Evolutionary conservation across 805 yeast species (phyloP).

Genomic region (Spathaspora girioi): DNA sequence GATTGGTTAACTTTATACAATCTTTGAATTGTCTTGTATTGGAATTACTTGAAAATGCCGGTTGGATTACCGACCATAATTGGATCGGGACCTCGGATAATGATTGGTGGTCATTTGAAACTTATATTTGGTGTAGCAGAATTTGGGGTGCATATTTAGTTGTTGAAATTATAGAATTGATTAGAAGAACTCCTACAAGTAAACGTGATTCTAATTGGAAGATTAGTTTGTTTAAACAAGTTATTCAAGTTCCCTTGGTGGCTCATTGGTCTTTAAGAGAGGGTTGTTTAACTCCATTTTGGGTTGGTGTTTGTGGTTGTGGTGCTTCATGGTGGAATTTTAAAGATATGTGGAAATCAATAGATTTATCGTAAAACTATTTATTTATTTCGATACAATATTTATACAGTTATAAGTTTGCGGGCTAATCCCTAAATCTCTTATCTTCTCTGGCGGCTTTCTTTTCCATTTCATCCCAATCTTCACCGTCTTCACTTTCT

Average conservation of each 20-base stretch:
- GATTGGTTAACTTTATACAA: conserved; percentile 35
- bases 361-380: conserved; percentile 20
- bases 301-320: conserved; percentile 45
- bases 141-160: conserved; percentile 42
- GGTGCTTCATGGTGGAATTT: conserved; percentile 44
- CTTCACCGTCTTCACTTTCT: conserved; percentile 39
- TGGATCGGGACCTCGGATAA: conserved; percentile 42
- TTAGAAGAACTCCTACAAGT: conserved; percentile 36
- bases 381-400: not conserved
- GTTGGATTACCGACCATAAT: conserved; percentile 45
- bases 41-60: conserved; percentile 40
- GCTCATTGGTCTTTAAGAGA: conserved; percentile 43
- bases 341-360: conserved; percentile 30
- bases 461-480: conserved; percentile 61
- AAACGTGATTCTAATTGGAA: conserved; percentile 36
- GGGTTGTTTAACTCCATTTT: conserved; percentile 43
- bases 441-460: conserved; percentile 51
- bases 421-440: conserved; percentile 25
- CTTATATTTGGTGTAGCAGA: conserved; percentile 43
- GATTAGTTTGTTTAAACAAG: conserved; percentile 32
- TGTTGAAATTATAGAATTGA: conserved; percentile 36
- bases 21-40: conserved; percentile 38
- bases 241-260: conserved; percentile 39
- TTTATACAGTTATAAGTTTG: conserved; percentile 1
- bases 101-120: conserved; percentile 37